phyloP scores from a whole-genome alignment of 2,329 filamentous ascomycete genomes.

The Hypoxylon sp. region DNA sequence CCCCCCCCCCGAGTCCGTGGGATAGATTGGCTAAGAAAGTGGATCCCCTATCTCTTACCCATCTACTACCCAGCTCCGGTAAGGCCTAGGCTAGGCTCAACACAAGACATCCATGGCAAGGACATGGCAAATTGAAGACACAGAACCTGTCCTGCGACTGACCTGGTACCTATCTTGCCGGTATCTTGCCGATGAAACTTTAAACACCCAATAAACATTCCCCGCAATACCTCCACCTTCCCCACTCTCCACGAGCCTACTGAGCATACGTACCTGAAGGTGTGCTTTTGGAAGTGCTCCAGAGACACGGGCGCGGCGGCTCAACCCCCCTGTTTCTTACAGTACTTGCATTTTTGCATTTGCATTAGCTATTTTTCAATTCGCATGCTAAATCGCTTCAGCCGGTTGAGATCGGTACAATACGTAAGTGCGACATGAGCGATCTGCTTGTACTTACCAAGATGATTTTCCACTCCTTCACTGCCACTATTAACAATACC shows the following conservation, averaged over 20 bases:
- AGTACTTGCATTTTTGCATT: slow-evolving; percentile 34
- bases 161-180: slow-evolving; percentile 25
- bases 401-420: slow-evolving; percentile 41
- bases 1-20: slow-evolving; percentile 19
- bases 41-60: slow-evolving; percentile 1
- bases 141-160: slow-evolving; percentile 3
- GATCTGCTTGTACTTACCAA: slow-evolving; percentile 40
- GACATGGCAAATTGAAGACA: no score
- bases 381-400: slow-evolving; percentile 33
- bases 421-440: slow-evolving; percentile 42
- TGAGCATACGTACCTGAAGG: slow-evolving; percentile 18
- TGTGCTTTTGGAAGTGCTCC: slow-evolving; percentile 18
- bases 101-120: neutral
- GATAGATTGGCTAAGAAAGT: slow-evolving; percentile 33
- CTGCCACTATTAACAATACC: slow-evolving; percentile 25
- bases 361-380: slow-evolving; percentile 37
- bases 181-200: slow-evolving; percentile 29
- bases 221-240: slow-evolving; percentile 31
- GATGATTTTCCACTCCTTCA: slow-evolving; percentile 38
- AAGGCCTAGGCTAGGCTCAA: slow-evolving; percentile 20
- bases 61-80: slow-evolving; percentile 7
- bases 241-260: slow-evolving; percentile 39
- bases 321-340: slow-evolving; percentile 29
- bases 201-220: slow-evolving; percentile 31
- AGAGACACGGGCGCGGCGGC: slow-evolving; percentile 41